Percentiles rank a stretch among this genome's conserved stretches.
Conservation (phyloP, 352 stramenopile genomes). For the Phytophthora palmivora region DNA sequence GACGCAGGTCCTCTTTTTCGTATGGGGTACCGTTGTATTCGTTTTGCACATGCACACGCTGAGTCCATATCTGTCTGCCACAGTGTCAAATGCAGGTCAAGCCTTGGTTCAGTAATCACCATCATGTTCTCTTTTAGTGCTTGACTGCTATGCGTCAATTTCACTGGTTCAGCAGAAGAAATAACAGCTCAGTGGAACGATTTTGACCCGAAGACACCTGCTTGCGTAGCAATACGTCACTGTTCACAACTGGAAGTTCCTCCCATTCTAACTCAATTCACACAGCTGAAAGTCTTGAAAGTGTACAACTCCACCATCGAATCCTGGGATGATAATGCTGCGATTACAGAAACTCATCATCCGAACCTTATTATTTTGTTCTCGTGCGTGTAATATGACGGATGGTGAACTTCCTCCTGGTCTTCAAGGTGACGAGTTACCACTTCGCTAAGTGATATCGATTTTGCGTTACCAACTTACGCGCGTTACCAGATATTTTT, state of each 20-base stretch:
- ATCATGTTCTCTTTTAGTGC: slow-evolving; percentile 36
- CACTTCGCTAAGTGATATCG: slow-evolving; percentile 35
- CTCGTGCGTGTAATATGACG: slow-evolving; percentile 39
- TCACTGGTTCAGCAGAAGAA: slow-evolving; percentile 6
- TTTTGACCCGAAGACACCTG: slow-evolving; percentile 29
- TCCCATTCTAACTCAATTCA: slow-evolving; percentile 29
- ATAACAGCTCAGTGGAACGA: slow-evolving; percentile 10
- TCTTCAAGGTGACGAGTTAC: slow-evolving; percentile 36
- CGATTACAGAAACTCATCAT: slow-evolving; percentile 30
- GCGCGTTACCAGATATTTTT: slow-evolving; percentile 39
- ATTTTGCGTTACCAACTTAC: slow-evolving; percentile 43
- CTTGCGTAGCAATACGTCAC: slow-evolving; percentile 28
- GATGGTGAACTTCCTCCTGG: slow-evolving; percentile 37
- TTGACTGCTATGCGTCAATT: slow-evolving; percentile 33
- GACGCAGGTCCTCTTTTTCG: slow-evolving; percentile 13
- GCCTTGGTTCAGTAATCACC: slow-evolving; percentile 30
- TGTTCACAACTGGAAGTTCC: slow-evolving; percentile 17
- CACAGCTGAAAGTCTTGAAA: slow-evolving; percentile 29
- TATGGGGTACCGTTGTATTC: slow-evolving; percentile 24
- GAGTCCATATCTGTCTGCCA: slow-evolving; percentile 8
- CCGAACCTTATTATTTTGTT: slow-evolving; percentile 41
- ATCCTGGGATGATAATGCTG: slow-evolving; percentile 30
- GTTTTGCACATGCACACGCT: slow-evolving; percentile 22
- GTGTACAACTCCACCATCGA: slow-evolving; percentile 46
- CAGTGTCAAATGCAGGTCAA: slow-evolving; percentile 28